Conservation (phyloP, 345 rosid genomes). For the Euphorbia pulcherrima region DNA sequence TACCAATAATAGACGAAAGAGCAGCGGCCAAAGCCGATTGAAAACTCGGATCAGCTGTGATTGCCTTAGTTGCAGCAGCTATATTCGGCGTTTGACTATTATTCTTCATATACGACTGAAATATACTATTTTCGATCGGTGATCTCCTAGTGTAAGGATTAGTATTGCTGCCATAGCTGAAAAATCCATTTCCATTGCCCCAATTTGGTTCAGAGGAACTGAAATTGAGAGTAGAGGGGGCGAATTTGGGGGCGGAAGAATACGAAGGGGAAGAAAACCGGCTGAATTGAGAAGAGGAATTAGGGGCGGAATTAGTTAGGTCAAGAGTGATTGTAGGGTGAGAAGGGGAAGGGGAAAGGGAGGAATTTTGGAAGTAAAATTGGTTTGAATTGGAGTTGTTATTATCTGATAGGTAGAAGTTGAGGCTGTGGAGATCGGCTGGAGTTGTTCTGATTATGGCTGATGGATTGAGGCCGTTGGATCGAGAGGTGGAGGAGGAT, state of each 20-base stretch:
- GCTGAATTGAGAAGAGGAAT: constrained; percentile 35
- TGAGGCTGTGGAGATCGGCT: constrained; percentile 43
- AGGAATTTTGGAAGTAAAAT: constrained; percentile 43
- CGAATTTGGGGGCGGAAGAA: constrained; percentile 21
- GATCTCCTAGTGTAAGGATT: constrained; percentile 35
- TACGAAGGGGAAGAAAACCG: constrained; percentile 32
- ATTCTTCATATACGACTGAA: constrained; percentile 37
- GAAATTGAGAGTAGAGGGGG: constrained; percentile 56
- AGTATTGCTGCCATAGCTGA: constrained; percentile 27
- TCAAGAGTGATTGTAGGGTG: constrained; percentile 83
- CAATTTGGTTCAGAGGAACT: constrained; percentile 26
- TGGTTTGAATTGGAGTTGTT: constrained; percentile 32
- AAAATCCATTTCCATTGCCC: constrained; percentile 37
- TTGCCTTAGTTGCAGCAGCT: constrained; percentile 60
- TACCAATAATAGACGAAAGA: constrained; percentile 58
- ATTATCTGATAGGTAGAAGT: constrained; percentile 44
- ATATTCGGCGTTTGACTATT: constrained; percentile 34
- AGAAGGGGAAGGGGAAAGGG: constrained; percentile 44
- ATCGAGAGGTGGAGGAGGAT: constrained; percentile 32
- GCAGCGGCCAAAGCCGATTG: constrained; percentile 74
- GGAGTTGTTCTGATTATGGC: constrained; percentile 18
- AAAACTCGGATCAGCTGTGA: constrained; percentile 73
- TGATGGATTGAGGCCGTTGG: neutral
- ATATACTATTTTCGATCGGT: constrained; percentile 22
- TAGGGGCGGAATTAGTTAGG: constrained; percentile 55